Base-by-base conservation (phyloP, 768 basidiomycete species). In the Nevesoporus exiguus region DNA sequence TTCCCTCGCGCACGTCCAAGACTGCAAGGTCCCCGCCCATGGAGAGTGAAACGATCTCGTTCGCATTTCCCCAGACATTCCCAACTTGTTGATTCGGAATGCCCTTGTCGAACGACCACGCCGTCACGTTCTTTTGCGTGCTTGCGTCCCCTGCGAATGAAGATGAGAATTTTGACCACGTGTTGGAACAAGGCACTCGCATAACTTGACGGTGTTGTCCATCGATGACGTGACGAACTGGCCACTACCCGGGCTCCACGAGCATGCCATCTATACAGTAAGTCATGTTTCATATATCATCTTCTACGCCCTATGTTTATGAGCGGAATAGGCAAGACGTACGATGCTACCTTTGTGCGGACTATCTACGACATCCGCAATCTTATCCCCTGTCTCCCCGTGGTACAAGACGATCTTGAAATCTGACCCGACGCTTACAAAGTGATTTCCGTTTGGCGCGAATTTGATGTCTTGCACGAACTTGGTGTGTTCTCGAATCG, bases 391-490 rank as follows among this genome's bases (percentile, higher is more conserved):
- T 2, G 82, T 85, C 69, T 89, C 88, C 25, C 96, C 96, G 52
- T 95, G 91, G 66, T 95, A 96, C 13, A 98, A 63, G 74, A 97
- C 90, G 21, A 90, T 72, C 74, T 88, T 96, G 29, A 78, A 80
- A 68, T 98, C 96, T 6, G 90, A 88, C 21, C 93, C 96, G 33
- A 90, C 93, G 54, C 91, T 93, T 14, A 83, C 88, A 65, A 98
- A 95, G 40, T 84, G 74, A 39, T 87, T 82, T 2, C 96, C 96
- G 9, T 86, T 86, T 0, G 85, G 84, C 0, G 93, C 78, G 66
- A 85, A 98, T 50, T 83, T 81, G 33, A 98, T 82, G 55, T 96
- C 93, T 71, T 96, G 92, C 15, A 98, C 90, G 64, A 95, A 97
- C 68, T 88, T 91, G 14, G 85, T 88, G 68, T 98, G 96, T 3